Conservation (phyloP, 2,329 filamentous ascomycete genomes). For the Alternaria atra region DNA sequence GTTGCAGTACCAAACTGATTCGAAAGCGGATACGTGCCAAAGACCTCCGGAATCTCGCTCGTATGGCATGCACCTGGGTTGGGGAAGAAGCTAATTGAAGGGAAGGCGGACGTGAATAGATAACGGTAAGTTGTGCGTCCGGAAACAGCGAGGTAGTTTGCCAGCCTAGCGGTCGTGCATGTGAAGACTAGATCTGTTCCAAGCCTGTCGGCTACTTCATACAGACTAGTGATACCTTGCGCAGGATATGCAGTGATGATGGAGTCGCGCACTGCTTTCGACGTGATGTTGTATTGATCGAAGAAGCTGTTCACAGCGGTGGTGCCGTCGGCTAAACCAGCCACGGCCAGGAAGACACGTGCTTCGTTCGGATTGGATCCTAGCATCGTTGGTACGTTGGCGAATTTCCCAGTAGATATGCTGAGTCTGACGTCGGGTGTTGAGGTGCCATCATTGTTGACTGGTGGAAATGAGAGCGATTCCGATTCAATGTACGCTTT, state of each 20-base stretch:
- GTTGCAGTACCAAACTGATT: slow-evolving; percentile 23
- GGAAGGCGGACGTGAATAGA: slow-evolving; percentile 23
- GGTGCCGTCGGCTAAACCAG: slow-evolving; percentile 13
- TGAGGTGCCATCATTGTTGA: slow-evolving; percentile 17
- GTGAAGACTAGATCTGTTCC: slow-evolving; percentile 19
- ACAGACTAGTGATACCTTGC: not conserved
- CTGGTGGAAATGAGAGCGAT: slow-evolving; percentile 20
- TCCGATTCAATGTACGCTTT: slow-evolving; percentile 20
- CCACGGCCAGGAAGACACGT: slow-evolving; percentile 15
- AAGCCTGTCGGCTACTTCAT: slow-evolving; percentile 15
- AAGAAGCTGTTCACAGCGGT: slow-evolving; percentile 10
- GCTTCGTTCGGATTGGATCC: slow-evolving; percentile 21
- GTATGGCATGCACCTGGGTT: slow-evolving; percentile 30
- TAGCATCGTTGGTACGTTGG: slow-evolving; percentile 19
- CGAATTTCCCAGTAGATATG: slow-evolving; percentile 14
- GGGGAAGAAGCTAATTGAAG: slow-evolving; percentile 16
- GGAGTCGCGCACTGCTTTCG: not conserved
- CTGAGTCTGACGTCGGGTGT: slow-evolving; percentile 18
- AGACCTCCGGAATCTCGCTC: slow-evolving; percentile 32
- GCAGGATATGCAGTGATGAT: slow-evolving; percentile 11
- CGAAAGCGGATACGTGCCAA: slow-evolving; percentile 28
- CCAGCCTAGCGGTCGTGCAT: slow-evolving; percentile 13
- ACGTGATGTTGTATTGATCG: slow-evolving; percentile 12
- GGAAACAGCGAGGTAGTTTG: slow-evolving; percentile 13
- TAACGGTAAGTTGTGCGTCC: slow-evolving; percentile 31